phyloP scores from a whole-genome alignment of 73 alveolate genomes.

The Tetrahymena elliotti region DNA sequence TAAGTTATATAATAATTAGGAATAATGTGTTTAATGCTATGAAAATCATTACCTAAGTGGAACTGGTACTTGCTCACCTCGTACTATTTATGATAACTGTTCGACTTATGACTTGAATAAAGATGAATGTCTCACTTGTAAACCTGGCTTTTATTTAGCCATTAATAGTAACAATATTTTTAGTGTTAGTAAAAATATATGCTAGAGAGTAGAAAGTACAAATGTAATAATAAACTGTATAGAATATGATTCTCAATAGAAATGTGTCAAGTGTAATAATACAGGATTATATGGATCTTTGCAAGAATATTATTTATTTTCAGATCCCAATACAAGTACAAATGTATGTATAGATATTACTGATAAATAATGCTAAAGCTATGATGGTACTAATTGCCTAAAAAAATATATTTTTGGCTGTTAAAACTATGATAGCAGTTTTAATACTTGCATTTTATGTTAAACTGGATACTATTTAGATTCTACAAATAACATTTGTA shows the following conservation, averaged over 20 bases:
- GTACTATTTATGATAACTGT: neutral
- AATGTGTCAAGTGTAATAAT: neutral
- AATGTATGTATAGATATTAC: neutral
- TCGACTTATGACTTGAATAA: neutral
- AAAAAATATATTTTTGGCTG: neutral
- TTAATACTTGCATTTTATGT: neutral
- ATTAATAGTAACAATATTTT: neutral
- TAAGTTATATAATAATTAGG: neutral
- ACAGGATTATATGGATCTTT: neutral
- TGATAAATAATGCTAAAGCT: neutral
- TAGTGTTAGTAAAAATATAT: neutral
- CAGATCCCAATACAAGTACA: no score
- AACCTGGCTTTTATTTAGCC: neutral
- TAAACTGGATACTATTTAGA: neutral
- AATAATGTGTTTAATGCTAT: neutral
- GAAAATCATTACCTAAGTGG: neutral
- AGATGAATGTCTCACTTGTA: neutral
- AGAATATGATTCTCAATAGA: neutral
- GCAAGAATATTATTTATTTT: neutral
- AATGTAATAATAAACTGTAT: neutral
- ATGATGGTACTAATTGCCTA: neutral
- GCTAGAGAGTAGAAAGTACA: neutral
- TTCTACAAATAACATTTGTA: neutral
- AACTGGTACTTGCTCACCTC: neutral
- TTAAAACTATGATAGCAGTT: neutral